Conservation (phyloP, 2,329 filamentous ascomycete genomes). For the Colletotrichum sp. region DNA sequence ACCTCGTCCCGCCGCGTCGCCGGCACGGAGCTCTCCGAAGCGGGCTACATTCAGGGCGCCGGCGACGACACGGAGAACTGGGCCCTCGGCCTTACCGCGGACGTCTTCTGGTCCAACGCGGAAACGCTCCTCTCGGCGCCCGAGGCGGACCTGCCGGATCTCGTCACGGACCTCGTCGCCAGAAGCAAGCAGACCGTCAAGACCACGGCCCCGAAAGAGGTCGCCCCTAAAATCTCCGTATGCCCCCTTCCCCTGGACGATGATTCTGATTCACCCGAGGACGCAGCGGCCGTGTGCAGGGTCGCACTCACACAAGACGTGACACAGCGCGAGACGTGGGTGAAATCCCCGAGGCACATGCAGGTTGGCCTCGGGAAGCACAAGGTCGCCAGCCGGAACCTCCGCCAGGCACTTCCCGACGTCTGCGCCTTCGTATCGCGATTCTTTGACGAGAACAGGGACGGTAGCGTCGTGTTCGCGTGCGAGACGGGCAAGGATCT, state of each 20-base stretch:
- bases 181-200: constrained; percentile 19
- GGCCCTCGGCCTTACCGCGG: constrained; percentile 80
- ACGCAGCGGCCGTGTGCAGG: constrained; percentile 33
- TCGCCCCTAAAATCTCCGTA: constrained; percentile 43
- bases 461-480: constrained; percentile 56
- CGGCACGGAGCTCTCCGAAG: constrained; percentile 70
- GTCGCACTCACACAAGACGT: constrained; percentile 48
- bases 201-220: constrained; percentile 25
- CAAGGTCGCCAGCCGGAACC: constrained; percentile 82
- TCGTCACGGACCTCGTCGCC: constrained; percentile 53
- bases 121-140: constrained; percentile 63
- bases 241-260: constrained; percentile 33
- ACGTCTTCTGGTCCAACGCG: constrained; percentile 78
- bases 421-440: constrained; percentile 62
- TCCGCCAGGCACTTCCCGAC: constrained; percentile 72
- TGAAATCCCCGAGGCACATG: constrained; percentile 43
- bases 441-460: constrained; percentile 33
- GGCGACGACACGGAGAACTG: constrained; percentile 96
- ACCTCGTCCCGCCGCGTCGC: constrained; percentile 78
- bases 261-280: not conserved
- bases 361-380: constrained; percentile 70
- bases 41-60: constrained; percentile 85
- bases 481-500: constrained; percentile 83
- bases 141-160: constrained; percentile 66
- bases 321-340: constrained; percentile 49